phyloP scores from a whole-genome alignment of 805 yeast species.

The Wickerhamiella lipophila region DNA sequence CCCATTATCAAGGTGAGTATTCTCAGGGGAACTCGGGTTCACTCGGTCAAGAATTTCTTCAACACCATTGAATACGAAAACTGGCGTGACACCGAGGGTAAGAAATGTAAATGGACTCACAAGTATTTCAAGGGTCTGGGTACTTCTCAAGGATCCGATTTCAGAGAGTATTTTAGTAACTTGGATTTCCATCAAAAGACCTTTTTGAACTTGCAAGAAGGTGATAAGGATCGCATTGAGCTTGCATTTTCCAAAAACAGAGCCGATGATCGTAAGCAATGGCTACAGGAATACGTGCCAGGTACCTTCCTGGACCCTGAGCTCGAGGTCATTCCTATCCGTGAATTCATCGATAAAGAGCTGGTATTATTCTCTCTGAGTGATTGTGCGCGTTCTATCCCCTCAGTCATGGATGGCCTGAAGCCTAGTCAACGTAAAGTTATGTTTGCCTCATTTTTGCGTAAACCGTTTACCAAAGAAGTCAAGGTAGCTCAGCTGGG shows the following conservation, averaged over 20 bases:
- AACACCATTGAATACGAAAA: slow-evolving; percentile 90
- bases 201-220: slow-evolving; percentile 65
- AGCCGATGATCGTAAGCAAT: slow-evolving; percentile 94
- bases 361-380: slow-evolving; percentile 92
- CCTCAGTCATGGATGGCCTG: slow-evolving; percentile 85
- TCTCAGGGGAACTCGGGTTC: slow-evolving; percentile 35
- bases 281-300: slow-evolving; percentile 83
- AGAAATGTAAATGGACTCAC: slow-evolving; percentile 65
- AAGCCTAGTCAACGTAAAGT: slow-evolving; percentile 97
- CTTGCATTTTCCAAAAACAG: slow-evolving; percentile 88
- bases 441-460: slow-evolving; percentile 72
- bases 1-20: slow-evolving; percentile 89
- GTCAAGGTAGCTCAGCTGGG: slow-evolving; percentile 83
- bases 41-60: slow-evolving; percentile 57
- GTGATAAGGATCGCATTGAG: slow-evolving; percentile 66
- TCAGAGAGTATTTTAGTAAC: slow-evolving; percentile 75
- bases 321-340: slow-evolving; percentile 64
- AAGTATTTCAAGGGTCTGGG: slow-evolving; percentile 98
- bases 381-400: slow-evolving; percentile 89
- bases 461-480: slow-evolving; percentile 53
- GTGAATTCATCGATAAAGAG: slow-evolving; percentile 90
- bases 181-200: slow-evolving; percentile 75
- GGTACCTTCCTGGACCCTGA: slow-evolving; percentile 85
- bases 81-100: slow-evolving; percentile 83
- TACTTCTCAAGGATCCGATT: slow-evolving; percentile 75